Base-by-base conservation (phyloP, 1,139 yeast genomes). In the Schwanniomyces etchellsii region DNA sequence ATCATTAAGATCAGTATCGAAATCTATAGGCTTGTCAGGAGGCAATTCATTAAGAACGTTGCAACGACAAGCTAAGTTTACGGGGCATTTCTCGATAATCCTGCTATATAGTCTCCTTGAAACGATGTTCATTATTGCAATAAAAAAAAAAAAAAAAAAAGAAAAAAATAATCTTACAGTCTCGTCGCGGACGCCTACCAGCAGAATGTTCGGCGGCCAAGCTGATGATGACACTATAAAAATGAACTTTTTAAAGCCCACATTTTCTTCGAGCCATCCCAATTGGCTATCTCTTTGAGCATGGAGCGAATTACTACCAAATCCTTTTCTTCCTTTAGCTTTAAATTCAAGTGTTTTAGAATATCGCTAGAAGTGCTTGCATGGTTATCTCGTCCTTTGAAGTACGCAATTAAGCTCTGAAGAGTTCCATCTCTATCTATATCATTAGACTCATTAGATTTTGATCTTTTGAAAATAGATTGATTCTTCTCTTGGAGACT, bases 171-270 rank as follows among this genome's bases (percentile, higher is more conserved):
- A n/a, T n/a, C n/a, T n/a, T n/a, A n/a, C n/a, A n/a, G n/a, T n/a
- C n/a, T n/a, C n/a, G n/a, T n/a, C n/a, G n/a, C n/a, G n/a, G n/a
- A n/a, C n/a, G n/a, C n/a, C n/a, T n/a, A n/a, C n/a, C n/a, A n/a
- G n/a, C n/a, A n/a, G n/a, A n/a, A n/a, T n/a, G n/a, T n/a, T n/a
- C n/a, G n/a, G n/a, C n/a, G n/a, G n/a, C n/a, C n/a, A n/a, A n/a
- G n/a, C n/a, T n/a, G n/a, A n/a, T n/a, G n/a, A n/a, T n/a, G n/a
- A n/a, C n/a, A 7, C 21, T 18, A 18, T 18, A 18, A 31, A 28
- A 68, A 80, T 33, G 79, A 89, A 2, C 64, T 65, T 39, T 78
- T 77, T 26, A 85, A 54, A 2, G 48, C 48, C 96, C 96, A 88
- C 1, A 77, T 79, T 32, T 72, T 70, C 26, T 52, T 53, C 1